These are phyloP conservation scores for Sextonia rubra DNA, from an alignment of 164 flowering plant species.

Conservation along the genomic window DNA sequence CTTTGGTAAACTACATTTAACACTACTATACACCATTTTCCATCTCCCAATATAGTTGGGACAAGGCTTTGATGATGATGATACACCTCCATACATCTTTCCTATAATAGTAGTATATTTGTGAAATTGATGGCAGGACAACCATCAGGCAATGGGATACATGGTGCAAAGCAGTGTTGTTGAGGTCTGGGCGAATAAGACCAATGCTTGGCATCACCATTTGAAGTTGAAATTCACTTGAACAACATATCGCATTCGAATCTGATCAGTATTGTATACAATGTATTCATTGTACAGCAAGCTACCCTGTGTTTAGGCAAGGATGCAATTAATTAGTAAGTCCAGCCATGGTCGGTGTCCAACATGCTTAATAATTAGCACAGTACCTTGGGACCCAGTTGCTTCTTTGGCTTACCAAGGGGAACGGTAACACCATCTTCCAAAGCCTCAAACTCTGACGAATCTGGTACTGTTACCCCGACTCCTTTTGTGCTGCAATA, in stretches of 20 bases:
- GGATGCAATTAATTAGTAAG: neutral
- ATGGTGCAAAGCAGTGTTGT: neutral
- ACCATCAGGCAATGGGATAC: no score
- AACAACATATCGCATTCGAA: constrained; percentile 74
- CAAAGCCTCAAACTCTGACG: constrained; percentile 42
- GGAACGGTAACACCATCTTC: constrained; percentile 81
- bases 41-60: no score
- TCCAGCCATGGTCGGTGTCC: no score
- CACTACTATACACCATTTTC: no score
- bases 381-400: constrained; percentile 38
- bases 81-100: no score
- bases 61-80: no score
- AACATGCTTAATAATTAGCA: no score
- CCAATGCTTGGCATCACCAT: constrained; percentile 4
- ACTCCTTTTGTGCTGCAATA: constrained; percentile 89
- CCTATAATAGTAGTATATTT: no score
- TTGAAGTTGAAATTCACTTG: constrained; percentile 74
- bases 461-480: constrained; percentile 73
- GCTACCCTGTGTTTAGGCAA: constrained; percentile 41
- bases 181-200: neutral
- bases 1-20: no score
- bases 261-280: constrained; percentile 89
- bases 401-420: constrained; percentile 63
- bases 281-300: constrained; percentile 86
- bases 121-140: no score